phyloP scores from a whole-genome alignment of 225 moss, liverwort and hornwort species.

The Pseudisothecium myosuroides region DNA sequence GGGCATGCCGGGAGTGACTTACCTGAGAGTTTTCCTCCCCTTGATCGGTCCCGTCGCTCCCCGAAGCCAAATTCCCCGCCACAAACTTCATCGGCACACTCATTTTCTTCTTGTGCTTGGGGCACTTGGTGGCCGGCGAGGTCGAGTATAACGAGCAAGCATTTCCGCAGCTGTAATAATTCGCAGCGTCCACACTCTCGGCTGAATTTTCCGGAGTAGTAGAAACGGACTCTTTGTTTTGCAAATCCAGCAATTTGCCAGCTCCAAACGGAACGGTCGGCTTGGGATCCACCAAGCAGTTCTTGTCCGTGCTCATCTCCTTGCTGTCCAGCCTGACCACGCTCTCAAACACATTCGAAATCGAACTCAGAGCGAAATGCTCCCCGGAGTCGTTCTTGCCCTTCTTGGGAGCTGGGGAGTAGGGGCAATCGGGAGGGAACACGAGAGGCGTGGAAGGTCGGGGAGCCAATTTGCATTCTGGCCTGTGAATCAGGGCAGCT shows the following conservation, averaged over 20 bases:
- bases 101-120: conserved; percentile 47
- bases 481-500: conserved; percentile 23
- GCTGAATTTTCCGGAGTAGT: background rate
- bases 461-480: conserved; percentile 2
- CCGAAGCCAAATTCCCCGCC: background rate
- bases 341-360: conserved; percentile 31
- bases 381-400: background rate
- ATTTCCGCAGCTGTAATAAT: conserved; percentile 26
- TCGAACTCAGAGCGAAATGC: conserved; percentile 33
- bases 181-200: background rate
- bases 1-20: background rate
- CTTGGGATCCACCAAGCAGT: conserved; percentile 26
- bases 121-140: conserved; percentile 17
- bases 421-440: conserved; percentile 25
- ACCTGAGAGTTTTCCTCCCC: conserved; percentile 1
- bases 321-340: conserved; percentile 17
- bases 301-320: conserved; percentile 30
- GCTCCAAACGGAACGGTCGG: conserved; percentile 26
- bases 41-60: background rate
- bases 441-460: background rate
- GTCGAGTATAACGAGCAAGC: conserved; percentile 18
- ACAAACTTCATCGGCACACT: conserved; percentile 13
- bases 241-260: conserved; percentile 17
- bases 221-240: background rate
- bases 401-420: conserved; percentile 15